Base-by-base conservation (phyloP, 768 basidiomycete genomes). In the Tricholoma matsutake region DNA sequence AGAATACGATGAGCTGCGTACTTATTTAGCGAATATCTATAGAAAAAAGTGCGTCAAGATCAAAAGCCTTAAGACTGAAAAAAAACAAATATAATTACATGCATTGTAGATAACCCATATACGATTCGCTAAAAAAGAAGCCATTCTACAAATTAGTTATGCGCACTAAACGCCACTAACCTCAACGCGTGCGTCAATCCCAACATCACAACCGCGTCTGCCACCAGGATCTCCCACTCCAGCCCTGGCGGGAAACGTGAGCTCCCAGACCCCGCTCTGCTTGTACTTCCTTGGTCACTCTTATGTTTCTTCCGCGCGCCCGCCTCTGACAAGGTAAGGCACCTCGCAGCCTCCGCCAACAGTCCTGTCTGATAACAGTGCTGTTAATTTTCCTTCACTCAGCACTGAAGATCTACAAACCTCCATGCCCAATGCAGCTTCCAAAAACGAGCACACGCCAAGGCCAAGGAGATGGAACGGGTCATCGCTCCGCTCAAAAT, bases 391-490 rank as follows among this genome's bases (percentile, higher is more conserved):
- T 32, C 25, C 18, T 35, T 9, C 14, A 10, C 13, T 29, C 39
- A 45, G 9, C 8, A 6, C 54, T 39, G 47, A 61, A 6, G 37
- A 60, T 28, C 29, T 35, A 70, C 75, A 11, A 37, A 87, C 88
- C 82, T 93, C 91, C 85, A 92, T 85, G n/a, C 89, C 88, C 13
- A 92, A 74, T 1, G 87, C 89, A 0, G 90, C 92, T 70, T 91
- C 86, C 47, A 92, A 75, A 65, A 92, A 92, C 0, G 84, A 82
- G 60, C 86, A 87, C 0, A 87, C 85, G 14, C 90, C 91, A 0
- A 84, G 75, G 1, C 91, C 91, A 60, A 92, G 78, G 18, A 83
- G 77, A 71, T 93, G 91, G 67, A 91, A 88, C 0, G 91, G 85
- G 39, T 87, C 87, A 35, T 83, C 79, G 8, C 73, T 69, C 13